Percentiles rank a stretch among this genome's conserved stretches.
These are phyloP conservation scores for Paraglomus brasilianum DNA, from an alignment of 192 early-diverging fungal species.

Conservation along the genomic window DNA sequence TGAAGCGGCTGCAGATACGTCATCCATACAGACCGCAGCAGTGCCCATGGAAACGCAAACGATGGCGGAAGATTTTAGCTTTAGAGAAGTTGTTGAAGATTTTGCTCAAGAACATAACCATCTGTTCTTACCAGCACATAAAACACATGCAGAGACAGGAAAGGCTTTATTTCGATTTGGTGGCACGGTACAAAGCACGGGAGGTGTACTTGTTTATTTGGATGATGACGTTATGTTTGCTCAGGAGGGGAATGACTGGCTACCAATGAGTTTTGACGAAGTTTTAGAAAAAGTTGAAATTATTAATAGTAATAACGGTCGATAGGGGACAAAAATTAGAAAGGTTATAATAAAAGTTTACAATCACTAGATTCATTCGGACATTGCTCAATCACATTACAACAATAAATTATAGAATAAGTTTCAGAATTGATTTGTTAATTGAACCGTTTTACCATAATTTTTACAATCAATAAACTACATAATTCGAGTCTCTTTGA, in stretches of 20 bases:
- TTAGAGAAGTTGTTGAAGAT: constrained; percentile 59
- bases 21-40: constrained; percentile 29
- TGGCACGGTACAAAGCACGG: constrained; percentile 39
- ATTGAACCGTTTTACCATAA: too few relatives aligned
- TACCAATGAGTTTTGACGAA: constrained; percentile 56
- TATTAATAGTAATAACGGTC: too few relatives aligned
- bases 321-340: too few relatives aligned
- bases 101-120: constrained; percentile 53
- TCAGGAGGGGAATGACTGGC: constrained; percentile 51
- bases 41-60: not conserved
- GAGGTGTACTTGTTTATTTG: constrained; percentile 57
- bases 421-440: too few relatives aligned
- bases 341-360: too few relatives aligned
- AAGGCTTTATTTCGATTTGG: constrained; percentile 58
- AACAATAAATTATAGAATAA: too few relatives aligned
- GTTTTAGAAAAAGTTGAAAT: constrained; percentile 16
- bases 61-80: constrained; percentile 42
- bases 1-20: constrained; percentile 12
- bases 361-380: too few relatives aligned
- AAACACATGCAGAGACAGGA: constrained; percentile 51
- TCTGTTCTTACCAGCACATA: constrained; percentile 53
- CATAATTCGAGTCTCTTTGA: too few relatives aligned
- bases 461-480: too few relatives aligned
- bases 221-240: constrained; percentile 64
- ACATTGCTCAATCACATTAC: too few relatives aligned